Conservation (phyloP, 331 rosid genomes). For the Arachis monticola region DNA sequence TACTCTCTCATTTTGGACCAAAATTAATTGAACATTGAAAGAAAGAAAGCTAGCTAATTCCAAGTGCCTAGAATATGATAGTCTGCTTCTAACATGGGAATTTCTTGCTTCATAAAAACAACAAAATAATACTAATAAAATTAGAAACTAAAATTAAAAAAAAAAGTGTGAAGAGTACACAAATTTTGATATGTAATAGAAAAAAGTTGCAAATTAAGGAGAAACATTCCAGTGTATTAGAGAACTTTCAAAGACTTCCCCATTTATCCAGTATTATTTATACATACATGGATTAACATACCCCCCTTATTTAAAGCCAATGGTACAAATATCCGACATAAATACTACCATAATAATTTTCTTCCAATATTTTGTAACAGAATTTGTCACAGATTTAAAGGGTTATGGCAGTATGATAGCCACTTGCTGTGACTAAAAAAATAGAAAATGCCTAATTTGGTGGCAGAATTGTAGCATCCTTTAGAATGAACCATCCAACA, state of each 20-base stretch:
- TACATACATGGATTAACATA: too few species aligned
- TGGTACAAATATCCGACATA: not conserved
- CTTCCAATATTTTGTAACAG: constrained; percentile 10
- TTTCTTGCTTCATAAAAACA: not conserved
- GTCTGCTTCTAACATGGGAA: constrained; percentile 9
- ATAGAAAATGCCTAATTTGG: constrained; percentile 17
- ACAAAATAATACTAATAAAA: too few species aligned
- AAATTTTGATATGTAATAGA: not conserved
- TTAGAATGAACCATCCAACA: constrained; percentile 19
- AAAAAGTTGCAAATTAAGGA: too few species aligned
- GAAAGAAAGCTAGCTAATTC: too few species aligned
- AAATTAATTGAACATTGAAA: too few species aligned
- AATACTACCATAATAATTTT: constrained; percentile 2
- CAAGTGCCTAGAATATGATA: not conserved
- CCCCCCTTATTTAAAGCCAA: too few species aligned
- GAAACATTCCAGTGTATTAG: too few species aligned
- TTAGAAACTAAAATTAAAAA: too few species aligned
- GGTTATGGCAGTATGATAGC: not conserved
- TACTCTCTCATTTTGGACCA: too few species aligned
- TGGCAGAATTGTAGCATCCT: constrained; percentile 36
- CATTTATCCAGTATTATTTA: too few species aligned
- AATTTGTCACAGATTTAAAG: not conserved
- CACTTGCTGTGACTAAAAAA: constrained; percentile 19
- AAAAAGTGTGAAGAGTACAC: not conserved
- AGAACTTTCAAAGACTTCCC: too few species aligned